Evolutionary conservation across 768 basidiomycete species (phyloP), one percentile per base, ranked within the genome.

Genomic region (Kwoniella botswanensis): DNA sequence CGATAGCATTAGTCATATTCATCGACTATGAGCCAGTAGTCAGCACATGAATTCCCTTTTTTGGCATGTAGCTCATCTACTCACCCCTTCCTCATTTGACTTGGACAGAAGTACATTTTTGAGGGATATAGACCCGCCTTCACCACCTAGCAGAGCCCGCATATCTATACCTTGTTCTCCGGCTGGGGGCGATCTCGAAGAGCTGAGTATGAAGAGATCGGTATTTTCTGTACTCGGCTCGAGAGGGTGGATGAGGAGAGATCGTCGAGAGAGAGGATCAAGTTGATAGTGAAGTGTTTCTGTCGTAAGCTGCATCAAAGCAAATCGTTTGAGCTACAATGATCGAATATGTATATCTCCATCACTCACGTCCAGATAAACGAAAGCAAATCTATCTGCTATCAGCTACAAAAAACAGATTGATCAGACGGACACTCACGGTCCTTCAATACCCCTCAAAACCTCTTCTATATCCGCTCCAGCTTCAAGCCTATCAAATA

Each of bases 251-350:
- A 76, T 52, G 2, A 83, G 67, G 0, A 83, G 72, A 0, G 82
- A 83, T 6, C 82, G 76, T 9, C 82, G 74, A 13, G 79, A 75
- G 22, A 83, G 74, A 24, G 78, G 77, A 60, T 83, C 82, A 5
- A 80, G 68, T 44, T 77, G 79, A 64, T 79, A 82, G 43, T 73
- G 67, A 3, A 81, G 21, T 1, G 64, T 80, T 3, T 65, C 62
- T 15, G 58, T 59, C 2, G n/a, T 29, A 4, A 72, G 29, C 79
- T 82, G 52, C 3, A 35, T 41, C 13, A 22, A 18, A 21, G 13
- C 22, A 43, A 44, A 53, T 24, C 65, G 44, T 21, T 24, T 17
- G 11, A 11, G 11, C 24, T 60, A 35, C 35, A 35, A 35, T 35
- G 5, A 35, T 35, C 35, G 35, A 35, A 7, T 35, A 35, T 35